phyloP scores from a whole-genome alignment of 1,284 basidiomycete genomes.

The Irpex sp. region DNA sequence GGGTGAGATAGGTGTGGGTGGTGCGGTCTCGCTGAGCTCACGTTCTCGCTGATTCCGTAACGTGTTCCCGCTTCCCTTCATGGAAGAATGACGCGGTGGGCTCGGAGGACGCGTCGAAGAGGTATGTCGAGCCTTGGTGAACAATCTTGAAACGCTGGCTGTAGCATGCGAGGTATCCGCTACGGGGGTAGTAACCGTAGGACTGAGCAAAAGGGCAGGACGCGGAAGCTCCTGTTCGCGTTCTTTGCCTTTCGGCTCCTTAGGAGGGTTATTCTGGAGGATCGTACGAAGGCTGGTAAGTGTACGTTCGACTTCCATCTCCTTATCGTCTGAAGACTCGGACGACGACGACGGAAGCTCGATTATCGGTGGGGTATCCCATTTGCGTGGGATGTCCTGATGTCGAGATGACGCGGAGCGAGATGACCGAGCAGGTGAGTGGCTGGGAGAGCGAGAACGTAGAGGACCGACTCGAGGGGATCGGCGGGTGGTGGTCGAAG shows the following conservation, averaged over 20 bases:
- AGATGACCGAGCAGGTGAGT: constrained; percentile 16
- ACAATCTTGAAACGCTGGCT: constrained; percentile 70
- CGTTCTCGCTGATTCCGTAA: constrained; percentile 31
- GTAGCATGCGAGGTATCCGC: constrained; percentile 66
- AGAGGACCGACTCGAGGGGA: constrained; percentile 8
- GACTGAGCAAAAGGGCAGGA: constrained; percentile 28
- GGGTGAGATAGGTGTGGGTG: constrained; percentile 24
- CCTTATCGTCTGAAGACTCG: constrained; percentile 35
- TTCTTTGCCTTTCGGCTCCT: constrained; percentile 24
- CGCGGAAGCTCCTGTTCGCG: constrained; percentile 30
- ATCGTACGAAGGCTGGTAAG: constrained; percentile 66
- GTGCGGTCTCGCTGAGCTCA: constrained; percentile 41
- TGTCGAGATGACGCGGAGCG: constrained; percentile 21
- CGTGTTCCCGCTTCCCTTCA: constrained; percentile 35
- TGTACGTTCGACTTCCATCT: constrained; percentile 52
- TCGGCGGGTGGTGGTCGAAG: constrained; percentile 5
- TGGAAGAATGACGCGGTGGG: constrained; percentile 30
- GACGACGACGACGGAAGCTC: constrained; percentile 46
- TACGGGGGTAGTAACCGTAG: constrained; percentile 42
- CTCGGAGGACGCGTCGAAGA: constrained; percentile 30
- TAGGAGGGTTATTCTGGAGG: constrained; percentile 43
- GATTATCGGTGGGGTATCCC: constrained; percentile 54
- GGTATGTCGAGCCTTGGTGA: constrained; percentile 41
- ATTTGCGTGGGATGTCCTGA: constrained; percentile 12
- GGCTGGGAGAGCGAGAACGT: constrained; percentile 35